Conservation (phyloP, 345 rosid genomes). For the Brassica carinata region DNA sequence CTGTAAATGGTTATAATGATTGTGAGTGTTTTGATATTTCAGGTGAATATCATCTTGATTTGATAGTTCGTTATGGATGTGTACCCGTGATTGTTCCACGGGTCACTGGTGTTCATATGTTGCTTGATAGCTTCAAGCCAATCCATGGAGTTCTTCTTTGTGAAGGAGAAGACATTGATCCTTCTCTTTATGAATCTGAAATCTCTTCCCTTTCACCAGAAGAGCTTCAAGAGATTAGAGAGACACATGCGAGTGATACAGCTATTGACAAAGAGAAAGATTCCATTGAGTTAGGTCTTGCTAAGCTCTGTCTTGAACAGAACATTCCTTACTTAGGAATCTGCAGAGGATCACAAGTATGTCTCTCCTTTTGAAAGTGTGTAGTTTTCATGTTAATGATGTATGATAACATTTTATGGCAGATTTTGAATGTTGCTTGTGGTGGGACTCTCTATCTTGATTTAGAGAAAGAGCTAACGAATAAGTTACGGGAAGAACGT, state of each 20-base stretch:
- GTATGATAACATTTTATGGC: background rate
- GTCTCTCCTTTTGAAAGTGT: conserved; percentile 10
- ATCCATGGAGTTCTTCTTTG: conserved; percentile 73
- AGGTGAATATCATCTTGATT: conserved; percentile 76
- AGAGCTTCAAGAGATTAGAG: conserved; percentile 76
- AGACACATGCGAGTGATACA: conserved; percentile 72
- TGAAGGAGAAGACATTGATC: conserved; percentile 80
- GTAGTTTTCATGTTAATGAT: background rate
- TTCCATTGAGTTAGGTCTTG: conserved; percentile 73
- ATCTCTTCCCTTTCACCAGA: conserved; percentile 59
- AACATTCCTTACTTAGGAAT: conserved; percentile 85
- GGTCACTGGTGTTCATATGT: conserved; percentile 61
- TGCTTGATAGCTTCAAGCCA: conserved; percentile 68
- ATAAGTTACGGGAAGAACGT: conserved; percentile 33
- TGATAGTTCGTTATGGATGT: conserved; percentile 61
- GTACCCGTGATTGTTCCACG: conserved; percentile 71
- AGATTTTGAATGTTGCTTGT: conserved; percentile 77
- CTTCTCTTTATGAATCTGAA: conserved; percentile 62
- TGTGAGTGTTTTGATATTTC: conserved; percentile 18
- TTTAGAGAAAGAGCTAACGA: conserved; percentile 61
- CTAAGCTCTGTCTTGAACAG: conserved; percentile 80
- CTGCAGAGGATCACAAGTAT: conserved; percentile 71
- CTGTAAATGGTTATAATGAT: background rate
- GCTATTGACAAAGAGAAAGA: conserved; percentile 84
- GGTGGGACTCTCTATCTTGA: conserved; percentile 85